phyloP scores from a whole-genome alignment of 257 asterid species.

The Gynochthodes officinalis region DNA sequence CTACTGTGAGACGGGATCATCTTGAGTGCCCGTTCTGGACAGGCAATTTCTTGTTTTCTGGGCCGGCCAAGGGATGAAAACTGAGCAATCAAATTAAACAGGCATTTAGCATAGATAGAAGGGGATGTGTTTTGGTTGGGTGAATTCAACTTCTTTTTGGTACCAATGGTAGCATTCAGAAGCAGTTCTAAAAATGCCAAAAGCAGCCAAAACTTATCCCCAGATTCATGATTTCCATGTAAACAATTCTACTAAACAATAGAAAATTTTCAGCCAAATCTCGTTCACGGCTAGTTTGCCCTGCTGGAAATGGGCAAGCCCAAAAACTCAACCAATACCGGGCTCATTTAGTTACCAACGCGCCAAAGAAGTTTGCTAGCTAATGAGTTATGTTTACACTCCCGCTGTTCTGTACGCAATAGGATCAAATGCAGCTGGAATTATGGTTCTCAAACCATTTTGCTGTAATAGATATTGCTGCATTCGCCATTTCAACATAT shows the following conservation, averaged over 20 bases:
- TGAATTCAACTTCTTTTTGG: not conserved
- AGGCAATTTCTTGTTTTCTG: slow-evolving; percentile 1
- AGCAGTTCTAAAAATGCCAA: not conserved
- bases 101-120: no score
- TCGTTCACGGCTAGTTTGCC: not conserved
- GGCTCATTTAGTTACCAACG: not conserved
- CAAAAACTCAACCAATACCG: not conserved
- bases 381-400: not conserved
- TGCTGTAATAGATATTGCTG: not conserved
- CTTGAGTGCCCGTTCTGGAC: slow-evolving; percentile 24
- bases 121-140: not conserved
- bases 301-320: not conserved
- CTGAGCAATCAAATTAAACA: no score
- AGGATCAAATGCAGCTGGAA: not conserved
- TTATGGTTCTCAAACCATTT: not conserved
- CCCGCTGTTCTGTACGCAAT: not conserved
- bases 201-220: not conserved
- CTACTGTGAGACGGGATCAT: slow-evolving; percentile 6
- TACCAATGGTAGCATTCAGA: not conserved
- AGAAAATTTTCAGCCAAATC: not conserved
- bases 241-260: not conserved
- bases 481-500: not conserved
- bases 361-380: not conserved
- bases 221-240: not conserved
- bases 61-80: no score